Percentiles rank a stretch among this genome's conserved stretches.
Evolutionary conservation across 441 rosid genomes (phyloP).

Genomic region (Gossypium schwendimanii): DNA sequence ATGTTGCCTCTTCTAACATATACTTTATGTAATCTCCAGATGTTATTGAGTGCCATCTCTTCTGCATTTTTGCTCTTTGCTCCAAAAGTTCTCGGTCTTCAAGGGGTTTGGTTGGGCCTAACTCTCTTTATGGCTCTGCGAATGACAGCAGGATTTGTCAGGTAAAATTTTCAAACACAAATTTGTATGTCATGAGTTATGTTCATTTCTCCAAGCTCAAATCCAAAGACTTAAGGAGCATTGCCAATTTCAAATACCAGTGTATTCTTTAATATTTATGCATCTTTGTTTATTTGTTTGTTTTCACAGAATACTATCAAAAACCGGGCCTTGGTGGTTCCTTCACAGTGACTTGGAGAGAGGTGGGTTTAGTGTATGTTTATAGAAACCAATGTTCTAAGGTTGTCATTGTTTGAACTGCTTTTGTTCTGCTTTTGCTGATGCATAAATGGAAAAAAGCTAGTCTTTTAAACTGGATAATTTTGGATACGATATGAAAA

Average conservation of each 20-base stretch:
- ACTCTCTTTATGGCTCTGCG: constrained; percentile 80
- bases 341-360: constrained; percentile 42
- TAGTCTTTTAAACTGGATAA: not conserved
- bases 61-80: constrained; percentile 61
- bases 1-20: constrained; percentile 10
- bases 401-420: not conserved
- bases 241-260: not conserved
- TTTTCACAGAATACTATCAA: constrained; percentile 44
- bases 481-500: not conserved
- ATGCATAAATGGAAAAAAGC: not conserved
- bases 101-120: constrained; percentile 85
- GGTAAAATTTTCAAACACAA: constrained; percentile 32
- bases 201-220: not conserved
- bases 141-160: constrained; percentile 60
- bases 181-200: not conserved
- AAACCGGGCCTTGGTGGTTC: constrained; percentile 90
- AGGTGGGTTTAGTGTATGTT: constrained; percentile 31
- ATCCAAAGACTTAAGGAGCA: not conserved
- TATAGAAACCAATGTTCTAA: not conserved
- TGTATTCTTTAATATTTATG: not conserved
- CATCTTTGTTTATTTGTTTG: constrained; percentile 5
- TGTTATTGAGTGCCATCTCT: constrained; percentile 72
- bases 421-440: constrained; percentile 1
- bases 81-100: constrained; percentile 53
- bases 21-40: constrained; percentile 30